phyloP scores from a whole-genome alignment of 192 early-diverging fungal genomes.

The Backusella psychrophila region DNA sequence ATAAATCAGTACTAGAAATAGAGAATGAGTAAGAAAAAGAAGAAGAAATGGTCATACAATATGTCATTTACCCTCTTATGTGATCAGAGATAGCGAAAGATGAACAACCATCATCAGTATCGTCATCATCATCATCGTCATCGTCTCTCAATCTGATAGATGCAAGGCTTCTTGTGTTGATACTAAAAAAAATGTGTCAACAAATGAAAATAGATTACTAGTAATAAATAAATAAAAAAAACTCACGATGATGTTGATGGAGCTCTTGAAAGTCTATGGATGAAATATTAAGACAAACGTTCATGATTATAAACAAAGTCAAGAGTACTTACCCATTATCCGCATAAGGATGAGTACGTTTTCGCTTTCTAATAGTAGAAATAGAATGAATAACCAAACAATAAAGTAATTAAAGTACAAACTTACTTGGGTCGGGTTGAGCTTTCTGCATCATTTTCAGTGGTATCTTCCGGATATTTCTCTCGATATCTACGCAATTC shows the following conservation, averaged over 20 bases:
- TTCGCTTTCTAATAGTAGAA: neutral
- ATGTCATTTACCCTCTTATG: neutral
- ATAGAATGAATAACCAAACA: neutral
- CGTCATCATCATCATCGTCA: neutral
- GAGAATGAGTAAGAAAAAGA: neutral
- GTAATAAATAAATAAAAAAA: too few species aligned
- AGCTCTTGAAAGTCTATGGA: neutral
- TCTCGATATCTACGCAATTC: neutral
- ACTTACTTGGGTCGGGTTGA: too few species aligned
- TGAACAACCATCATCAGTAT: neutral
- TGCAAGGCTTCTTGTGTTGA: neutral
- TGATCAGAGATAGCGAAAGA: neutral
- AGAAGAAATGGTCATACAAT: neutral
- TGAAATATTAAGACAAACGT: neutral
- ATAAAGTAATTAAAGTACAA: neutral
- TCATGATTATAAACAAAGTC: too few species aligned
- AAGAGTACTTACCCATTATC: neutral
- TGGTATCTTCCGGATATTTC: neutral
- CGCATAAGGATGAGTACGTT: neutral
- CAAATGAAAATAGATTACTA: neutral
- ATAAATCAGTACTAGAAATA: neutral
- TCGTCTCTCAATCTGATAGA: neutral
- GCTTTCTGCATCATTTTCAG: neutral
- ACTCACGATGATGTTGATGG: neutral
- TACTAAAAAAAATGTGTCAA: neutral